Conservation (phyloP, 1,139 yeast species). For the Protomyces inundatus region DNA sequence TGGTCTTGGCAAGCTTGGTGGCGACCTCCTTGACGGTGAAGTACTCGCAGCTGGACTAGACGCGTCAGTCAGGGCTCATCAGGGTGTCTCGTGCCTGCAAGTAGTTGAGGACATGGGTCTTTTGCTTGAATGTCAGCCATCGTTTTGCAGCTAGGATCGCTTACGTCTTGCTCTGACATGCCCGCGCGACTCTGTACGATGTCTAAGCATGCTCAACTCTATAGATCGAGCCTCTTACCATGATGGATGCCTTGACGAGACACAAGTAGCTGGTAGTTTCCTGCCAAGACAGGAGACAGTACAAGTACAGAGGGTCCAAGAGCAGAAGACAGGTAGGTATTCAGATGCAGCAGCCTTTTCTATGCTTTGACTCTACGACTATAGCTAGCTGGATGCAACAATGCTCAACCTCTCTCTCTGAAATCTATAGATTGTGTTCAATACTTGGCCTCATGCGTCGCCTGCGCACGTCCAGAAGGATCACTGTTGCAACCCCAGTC, state of each 20-base stretch:
- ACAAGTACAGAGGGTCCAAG: too few species aligned
- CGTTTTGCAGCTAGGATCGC: not conserved
- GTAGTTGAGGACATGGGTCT: not conserved
- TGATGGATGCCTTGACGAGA: not conserved
- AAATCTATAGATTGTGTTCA: not conserved
- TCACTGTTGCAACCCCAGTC: conserved; percentile 99
- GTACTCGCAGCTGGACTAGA: not conserved
- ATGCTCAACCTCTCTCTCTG: not conserved
- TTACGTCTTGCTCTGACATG: not conserved
- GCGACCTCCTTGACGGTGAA: not conserved
- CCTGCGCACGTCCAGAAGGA: conserved; percentile 74
- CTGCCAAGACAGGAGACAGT: too few species aligned
- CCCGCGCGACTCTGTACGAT: not conserved
- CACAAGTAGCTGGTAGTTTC: too few species aligned
- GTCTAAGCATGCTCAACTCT: not conserved
- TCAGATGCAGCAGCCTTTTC: too few species aligned
- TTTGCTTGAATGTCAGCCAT: not conserved
- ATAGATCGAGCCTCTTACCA: not conserved
- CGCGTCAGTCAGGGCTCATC: not conserved
- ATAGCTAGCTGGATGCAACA: not conserved
- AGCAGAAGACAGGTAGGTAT: too few species aligned
- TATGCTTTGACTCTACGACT: too few species aligned
- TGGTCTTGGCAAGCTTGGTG: not conserved
- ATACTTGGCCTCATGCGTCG: conserved; percentile 3
- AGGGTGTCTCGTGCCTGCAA: not conserved